Conservation (phyloP, 345 rosid genomes). For the Ceriops decandra region DNA sequence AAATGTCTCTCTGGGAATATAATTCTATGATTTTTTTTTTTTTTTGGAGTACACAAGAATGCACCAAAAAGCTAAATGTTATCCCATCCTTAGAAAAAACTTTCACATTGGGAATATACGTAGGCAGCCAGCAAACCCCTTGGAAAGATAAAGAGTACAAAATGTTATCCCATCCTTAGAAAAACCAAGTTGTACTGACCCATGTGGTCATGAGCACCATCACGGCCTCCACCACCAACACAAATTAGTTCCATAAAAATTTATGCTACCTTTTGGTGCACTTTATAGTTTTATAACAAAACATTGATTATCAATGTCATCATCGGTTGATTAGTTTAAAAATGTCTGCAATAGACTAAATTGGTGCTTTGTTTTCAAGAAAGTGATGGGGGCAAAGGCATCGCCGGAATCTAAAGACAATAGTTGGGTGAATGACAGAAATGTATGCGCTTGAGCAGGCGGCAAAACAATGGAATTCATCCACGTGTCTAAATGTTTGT, state of each 20-base stretch:
- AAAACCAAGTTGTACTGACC: constrained; percentile 41
- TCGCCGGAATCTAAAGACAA: constrained; percentile 22
- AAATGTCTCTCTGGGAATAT: too few relatives aligned
- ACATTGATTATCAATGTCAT: constrained; percentile 18
- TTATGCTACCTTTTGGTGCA: not conserved
- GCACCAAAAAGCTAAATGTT: not conserved
- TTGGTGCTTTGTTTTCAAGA: not conserved
- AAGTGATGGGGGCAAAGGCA: constrained; percentile 8
- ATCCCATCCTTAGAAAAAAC: too few relatives aligned
- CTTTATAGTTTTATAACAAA: constrained; percentile 26
- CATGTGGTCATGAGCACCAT: constrained; percentile 15
- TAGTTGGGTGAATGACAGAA: constrained; percentile 23
- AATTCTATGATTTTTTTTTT: too few relatives aligned
- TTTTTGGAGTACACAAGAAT: not conserved
- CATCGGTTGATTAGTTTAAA: constrained; percentile 25
- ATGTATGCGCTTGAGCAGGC: constrained; percentile 3
- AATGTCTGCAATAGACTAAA: not conserved
- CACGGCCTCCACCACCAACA: constrained; percentile 36
- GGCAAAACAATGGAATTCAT: constrained; percentile 1
- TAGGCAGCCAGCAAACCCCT: constrained; percentile 31
- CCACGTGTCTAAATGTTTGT: constrained; percentile 22
- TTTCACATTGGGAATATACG: too few relatives aligned
- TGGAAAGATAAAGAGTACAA: constrained; percentile 21
- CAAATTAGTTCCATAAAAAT: constrained; percentile 7
- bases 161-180: constrained; percentile 32